Percentiles rank a stretch among this genome's conserved stretches.
phyloP scores from a whole-genome alignment of 1,284 basidiomycete species.

The Fomitopsis palustris region DNA sequence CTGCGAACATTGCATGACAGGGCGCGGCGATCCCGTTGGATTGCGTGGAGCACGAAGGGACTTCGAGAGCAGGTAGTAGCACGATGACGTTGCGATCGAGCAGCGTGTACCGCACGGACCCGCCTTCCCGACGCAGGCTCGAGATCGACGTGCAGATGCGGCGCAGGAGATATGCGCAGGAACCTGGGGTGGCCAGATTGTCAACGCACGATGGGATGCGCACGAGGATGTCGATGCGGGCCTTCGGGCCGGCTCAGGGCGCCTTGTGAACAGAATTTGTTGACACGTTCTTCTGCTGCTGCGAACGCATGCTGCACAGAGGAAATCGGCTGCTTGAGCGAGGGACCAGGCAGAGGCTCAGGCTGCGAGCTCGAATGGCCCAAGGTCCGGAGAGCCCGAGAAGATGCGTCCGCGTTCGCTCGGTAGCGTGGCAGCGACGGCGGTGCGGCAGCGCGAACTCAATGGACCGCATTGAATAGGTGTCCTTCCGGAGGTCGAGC shows the following conservation, averaged over 20 bases:
- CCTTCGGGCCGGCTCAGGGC: not conserved
- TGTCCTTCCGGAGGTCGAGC: not conserved
- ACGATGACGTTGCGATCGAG: not conserved
- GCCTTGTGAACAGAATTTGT: not conserved
- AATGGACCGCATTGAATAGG: not conserved
- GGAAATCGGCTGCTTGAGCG: not conserved
- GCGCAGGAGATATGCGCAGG: not conserved
- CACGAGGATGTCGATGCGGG: not conserved
- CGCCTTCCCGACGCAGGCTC: not conserved
- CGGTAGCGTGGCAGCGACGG: slow-evolving; percentile 1
- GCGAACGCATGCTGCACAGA: not conserved
- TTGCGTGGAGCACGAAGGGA: not conserved
- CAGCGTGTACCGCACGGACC: not conserved
- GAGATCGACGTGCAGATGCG: not conserved
- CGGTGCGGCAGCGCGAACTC: not conserved
- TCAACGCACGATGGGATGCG: not conserved
- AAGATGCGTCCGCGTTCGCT: not conserved
- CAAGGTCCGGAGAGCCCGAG: not conserved
- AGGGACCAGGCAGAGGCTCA: too few species aligned
- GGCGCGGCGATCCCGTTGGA: not conserved
- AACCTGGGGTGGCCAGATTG: too few species aligned
- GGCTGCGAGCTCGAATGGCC: not conserved
- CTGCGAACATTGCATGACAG: not conserved
- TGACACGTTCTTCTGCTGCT: not conserved
- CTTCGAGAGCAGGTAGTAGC: not conserved